A percentile compares a stretch with the other conserved stretches of the same genome.
Conservation (phyloP, 2,329 filamentous ascomycete species). For the Epichloe gansuensis region DNA sequence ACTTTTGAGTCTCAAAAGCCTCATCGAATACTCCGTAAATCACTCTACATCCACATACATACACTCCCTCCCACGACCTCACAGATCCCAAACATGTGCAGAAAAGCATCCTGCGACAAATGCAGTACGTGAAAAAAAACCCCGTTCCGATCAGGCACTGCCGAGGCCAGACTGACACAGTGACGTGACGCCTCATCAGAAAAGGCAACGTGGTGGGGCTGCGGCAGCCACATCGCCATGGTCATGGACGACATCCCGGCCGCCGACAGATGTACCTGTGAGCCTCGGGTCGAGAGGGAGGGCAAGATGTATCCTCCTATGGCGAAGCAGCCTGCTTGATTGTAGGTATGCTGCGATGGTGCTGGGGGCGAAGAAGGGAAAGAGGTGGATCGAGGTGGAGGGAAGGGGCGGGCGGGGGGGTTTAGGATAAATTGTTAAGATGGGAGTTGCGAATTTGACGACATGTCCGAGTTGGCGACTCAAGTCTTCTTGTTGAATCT, state of each 20-base stretch:
- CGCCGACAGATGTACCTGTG: conserved; percentile 51
- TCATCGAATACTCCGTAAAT: background rate
- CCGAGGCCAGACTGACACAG: background rate
- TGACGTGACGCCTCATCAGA: conserved; percentile 21
- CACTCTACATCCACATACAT: background rate
- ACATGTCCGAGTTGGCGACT: background rate
- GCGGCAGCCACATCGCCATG: conserved; percentile 45
- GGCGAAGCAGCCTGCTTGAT: conserved; percentile 26
- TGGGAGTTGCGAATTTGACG: conserved; percentile 3
- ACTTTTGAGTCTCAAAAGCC: background rate
- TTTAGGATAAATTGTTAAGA: conserved; percentile 10
- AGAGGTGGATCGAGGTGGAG: conserved; percentile 17
- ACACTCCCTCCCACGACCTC: too few species aligned
- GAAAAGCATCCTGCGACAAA: conserved; percentile 45
- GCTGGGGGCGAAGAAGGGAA: conserved; percentile 18
- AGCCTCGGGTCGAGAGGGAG: conserved; percentile 46
- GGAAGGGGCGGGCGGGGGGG: conserved; percentile 17
- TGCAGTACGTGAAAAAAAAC: conserved; percentile 38
- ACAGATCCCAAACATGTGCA: conserved; percentile 41
- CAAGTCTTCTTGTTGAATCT: too few species aligned
- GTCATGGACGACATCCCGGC: conserved; percentile 49
- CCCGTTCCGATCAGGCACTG: background rate
- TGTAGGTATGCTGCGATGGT: conserved; percentile 7
- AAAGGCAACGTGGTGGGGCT: conserved; percentile 53
- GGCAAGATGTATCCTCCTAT: conserved; percentile 54